A percentile compares a stretch with the other conserved stretches of the same genome.
Evolutionary conservation across 805 yeast genomes (phyloP).

Genomic region (Tetrapisispora nanseiensis): DNA sequence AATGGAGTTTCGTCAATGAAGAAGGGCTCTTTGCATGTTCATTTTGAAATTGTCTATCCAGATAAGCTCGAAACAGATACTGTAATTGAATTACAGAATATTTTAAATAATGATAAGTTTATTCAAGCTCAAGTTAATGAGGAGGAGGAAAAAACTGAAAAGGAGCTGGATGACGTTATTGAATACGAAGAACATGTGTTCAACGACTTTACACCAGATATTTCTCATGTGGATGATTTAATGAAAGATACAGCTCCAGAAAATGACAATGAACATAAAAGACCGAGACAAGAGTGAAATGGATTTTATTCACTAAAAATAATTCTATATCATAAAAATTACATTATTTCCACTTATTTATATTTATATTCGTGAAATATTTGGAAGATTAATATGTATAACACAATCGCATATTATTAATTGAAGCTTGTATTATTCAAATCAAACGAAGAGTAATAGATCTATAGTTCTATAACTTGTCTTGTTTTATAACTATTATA

Average conservation of each 20-base stretch:
- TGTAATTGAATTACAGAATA: conserved; percentile 8
- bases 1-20: not conserved
- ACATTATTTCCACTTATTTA: too few relatives aligned
- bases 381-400: too few relatives aligned
- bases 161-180: conserved; percentile 12
- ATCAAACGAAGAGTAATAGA: too few relatives aligned
- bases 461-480: too few relatives aligned
- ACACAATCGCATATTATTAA: too few relatives aligned
- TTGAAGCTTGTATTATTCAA: not conserved
- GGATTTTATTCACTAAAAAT: not conserved
- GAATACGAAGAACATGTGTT: conserved; percentile 21
- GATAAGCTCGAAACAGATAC: conserved; percentile 14
- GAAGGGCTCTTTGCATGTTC: conserved; percentile 48
- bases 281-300: not conserved
- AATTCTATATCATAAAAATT: too few relatives aligned
- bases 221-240: conserved; percentile 1
- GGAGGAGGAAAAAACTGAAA: conserved; percentile 7
- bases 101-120: conserved; percentile 13
- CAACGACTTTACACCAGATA: conserved; percentile 11
- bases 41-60: conserved; percentile 54
- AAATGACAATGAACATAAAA: not conserved
- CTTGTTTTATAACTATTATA: too few relatives aligned
- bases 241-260: not conserved
- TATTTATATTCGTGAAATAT: too few relatives aligned
- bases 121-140: conserved; percentile 9